Base-by-base conservation (phyloP, 768 basidiomycete genomes). In the Rhizopogon vulgaris region DNA sequence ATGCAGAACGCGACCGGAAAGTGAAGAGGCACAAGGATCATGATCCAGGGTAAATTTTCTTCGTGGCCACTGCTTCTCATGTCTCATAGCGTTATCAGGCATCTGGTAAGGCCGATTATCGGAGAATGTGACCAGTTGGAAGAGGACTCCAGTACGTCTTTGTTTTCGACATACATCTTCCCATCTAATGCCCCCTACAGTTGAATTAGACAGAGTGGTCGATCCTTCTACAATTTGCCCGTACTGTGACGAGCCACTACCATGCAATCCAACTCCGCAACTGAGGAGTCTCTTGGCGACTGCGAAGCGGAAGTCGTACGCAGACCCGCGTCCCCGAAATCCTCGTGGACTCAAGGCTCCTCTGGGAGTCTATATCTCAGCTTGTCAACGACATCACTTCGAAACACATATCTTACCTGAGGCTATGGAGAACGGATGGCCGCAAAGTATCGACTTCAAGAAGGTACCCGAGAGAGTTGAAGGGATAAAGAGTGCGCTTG, bases 301-400 rank as follows among this genome's bases (percentile, higher is more conserved):
- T 1, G 78, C 82, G 1, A 70, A 69, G 41, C 71, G 70, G 36
- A 83, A 79, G 59, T 86, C 90, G 0, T 60, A 64, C 47, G 70
- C 69, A 2, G 84, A 87, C 53, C 77, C 84, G 7, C 83, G 90
- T 4, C 82, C 82, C 2, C 71, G 75, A 8, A 93, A 93, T 58
- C 76, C 82, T 6, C 69, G 80, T 11, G 90, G 89, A 3, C 70
- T 90, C 48, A 72, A 64, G 38, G 78, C 78, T 4, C 65, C 73
- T 0, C 61, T 78, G 42, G 68, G 76, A 0, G 67, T 74, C 9
- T 93, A 83, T 58, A 77, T 87, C 41, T 73, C 75, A 3, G 78
- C 87, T 0, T 93, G 90, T 60, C 84, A 87, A 58, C 77, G 88
- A 4, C 90, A 93, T 69, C 76, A 78, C 6, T 91, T 90, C 56